Evolutionary conservation across 2,329 filamentous ascomycete species (phyloP).

Genomic region (Lasiodiplodia theobromae): DNA sequence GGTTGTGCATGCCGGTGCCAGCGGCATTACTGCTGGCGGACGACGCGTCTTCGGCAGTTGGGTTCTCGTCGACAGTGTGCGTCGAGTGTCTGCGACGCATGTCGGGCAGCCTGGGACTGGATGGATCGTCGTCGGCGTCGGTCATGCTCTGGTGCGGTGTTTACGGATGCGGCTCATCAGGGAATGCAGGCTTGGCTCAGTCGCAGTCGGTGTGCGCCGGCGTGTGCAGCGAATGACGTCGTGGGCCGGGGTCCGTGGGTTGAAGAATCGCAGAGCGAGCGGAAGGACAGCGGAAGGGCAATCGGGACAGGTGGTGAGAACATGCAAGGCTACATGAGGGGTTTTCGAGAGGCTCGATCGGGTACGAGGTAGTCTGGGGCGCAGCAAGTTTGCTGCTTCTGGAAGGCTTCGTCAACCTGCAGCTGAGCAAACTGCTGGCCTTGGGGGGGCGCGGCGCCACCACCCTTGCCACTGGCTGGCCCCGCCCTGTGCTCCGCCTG

Average conservation of each 20-base stretch:
- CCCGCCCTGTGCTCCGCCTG: background rate
- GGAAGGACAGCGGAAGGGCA: background rate
- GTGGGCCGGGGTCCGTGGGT: conserved; percentile 8
- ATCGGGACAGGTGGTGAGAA: conserved; percentile 5
- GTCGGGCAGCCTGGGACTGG: conserved; percentile 32
- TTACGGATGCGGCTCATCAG: conserved; percentile 13
- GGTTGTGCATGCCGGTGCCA: conserved; percentile 34
- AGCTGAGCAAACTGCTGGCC: conserved; percentile 13
- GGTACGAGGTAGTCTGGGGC: conserved; percentile 12
- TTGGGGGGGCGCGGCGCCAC: background rate
- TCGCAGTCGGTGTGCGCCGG: background rate
- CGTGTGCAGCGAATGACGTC: conserved; percentile 19
- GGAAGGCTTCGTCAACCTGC: conserved; percentile 21
- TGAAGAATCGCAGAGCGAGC: conserved; percentile 1
- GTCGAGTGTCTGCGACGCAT: conserved; percentile 42
- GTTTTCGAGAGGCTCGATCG: conserved; percentile 6
- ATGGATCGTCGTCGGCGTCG: conserved; percentile 37
- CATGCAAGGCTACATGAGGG: conserved; percentile 5
- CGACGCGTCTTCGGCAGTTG: conserved; percentile 12
- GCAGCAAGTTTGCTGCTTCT: conserved; percentile 23
- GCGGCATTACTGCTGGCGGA: conserved; percentile 22
- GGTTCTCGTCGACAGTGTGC: conserved; percentile 38
- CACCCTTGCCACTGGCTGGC: background rate
- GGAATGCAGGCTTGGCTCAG: conserved; percentile 4
- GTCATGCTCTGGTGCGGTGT: conserved; percentile 37